Percentiles rank a stretch among this genome's conserved stretches.
These are phyloP conservation scores for Colletotrichum lupini DNA, from an alignment of 2,329 filamentous ascomycete genomes.

Conservation along the genomic window DNA sequence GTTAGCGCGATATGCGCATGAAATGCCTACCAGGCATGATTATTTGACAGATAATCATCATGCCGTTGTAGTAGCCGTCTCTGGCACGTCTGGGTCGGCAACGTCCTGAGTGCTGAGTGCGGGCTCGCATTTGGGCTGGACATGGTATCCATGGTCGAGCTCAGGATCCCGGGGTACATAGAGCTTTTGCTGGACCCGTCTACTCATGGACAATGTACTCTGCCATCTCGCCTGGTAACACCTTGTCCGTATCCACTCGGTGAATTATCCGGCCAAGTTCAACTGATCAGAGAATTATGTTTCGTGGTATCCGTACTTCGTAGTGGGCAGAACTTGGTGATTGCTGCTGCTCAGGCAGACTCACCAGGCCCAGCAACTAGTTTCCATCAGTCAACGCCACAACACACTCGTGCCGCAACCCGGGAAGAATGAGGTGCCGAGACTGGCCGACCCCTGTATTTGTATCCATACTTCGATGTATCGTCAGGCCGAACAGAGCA, in stretches of 20 bases:
- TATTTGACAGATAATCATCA: background rate
- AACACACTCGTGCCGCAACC: conserved; percentile 26
- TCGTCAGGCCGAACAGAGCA: conserved; percentile 7
- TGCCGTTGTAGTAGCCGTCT: background rate
- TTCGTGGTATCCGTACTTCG: background rate
- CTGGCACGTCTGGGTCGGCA: background rate
- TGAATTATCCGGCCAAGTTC: conserved; percentile 19
- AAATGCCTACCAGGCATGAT: background rate
- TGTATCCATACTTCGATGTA: background rate
- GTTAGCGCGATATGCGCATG: background rate
- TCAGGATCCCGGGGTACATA: conserved; percentile 33
- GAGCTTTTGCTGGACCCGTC: conserved; percentile 6
- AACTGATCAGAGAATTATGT: background rate
- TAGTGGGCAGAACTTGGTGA: background rate
- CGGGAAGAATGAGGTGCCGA: conserved; percentile 24
- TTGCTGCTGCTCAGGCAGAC: conserved; percentile 8
- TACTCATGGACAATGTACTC: conserved; percentile 29
- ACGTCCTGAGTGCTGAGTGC: conserved; percentile 1
- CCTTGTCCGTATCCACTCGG: conserved; percentile 24
- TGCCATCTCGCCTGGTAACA: conserved; percentile 28
- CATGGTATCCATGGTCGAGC: conserved; percentile 23
- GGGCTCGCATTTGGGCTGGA: conserved; percentile 17
- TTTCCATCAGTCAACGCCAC: conserved; percentile 20
- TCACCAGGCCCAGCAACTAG: background rate
- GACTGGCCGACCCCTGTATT: background rate